Evolutionary conservation across 495 filamentous ascomycete genomes (phyloP), one percentile per base, ranked within the genome.

Genomic region (Daldinia grandis): DNA sequence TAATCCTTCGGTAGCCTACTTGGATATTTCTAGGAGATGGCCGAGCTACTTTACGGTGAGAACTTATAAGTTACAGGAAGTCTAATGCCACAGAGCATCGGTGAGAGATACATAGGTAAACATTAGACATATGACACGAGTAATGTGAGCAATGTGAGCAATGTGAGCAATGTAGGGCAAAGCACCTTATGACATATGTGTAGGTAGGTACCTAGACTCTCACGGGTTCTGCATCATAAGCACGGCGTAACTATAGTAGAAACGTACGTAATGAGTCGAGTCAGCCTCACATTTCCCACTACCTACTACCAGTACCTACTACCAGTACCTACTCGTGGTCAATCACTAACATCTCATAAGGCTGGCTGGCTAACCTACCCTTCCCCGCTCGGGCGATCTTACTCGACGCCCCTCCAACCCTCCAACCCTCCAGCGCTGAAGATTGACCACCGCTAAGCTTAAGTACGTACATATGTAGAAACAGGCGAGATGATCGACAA

Each of bases 261-360:
- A 54, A 61, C 60, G 12, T 53, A 60, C 60, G 61, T 55, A 64
- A 67, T 54, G 54, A 59, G 28, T 57, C 64, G 49, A 68, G 69
- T 68, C 64, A 72, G 69, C 69, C 69, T 72, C 38, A 72, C 37
- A 33, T 27, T 62, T 33, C 30, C 17, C 31, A n/a, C n/a, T n/a
- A n/a, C n/a, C n/a, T n/a, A n/a, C n/a, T n/a, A n/a, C n/a, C n/a
- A n/a, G n/a, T n/a, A n/a, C n/a, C n/a, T n/a, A n/a, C n/a, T n/a
- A n/a, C n/a, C n/a, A n/a, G n/a, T n/a, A n/a, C 68, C 60, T 64
- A 49, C 69, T 72, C 59, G 40, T 50, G 6, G 30, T 21, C 12
- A n/a, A 31, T 56, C 9, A 47, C 30, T 17, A 31, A 56, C 53
- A 31, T 31, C 27, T 40, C 62, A 37, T 56, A 70, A 60, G 56